These are phyloP conservation scores for Pseudophaeomoniella oleicola DNA, from an alignment of 2,329 filamentous ascomycete genomes.

Conservation along the genomic window DNA sequence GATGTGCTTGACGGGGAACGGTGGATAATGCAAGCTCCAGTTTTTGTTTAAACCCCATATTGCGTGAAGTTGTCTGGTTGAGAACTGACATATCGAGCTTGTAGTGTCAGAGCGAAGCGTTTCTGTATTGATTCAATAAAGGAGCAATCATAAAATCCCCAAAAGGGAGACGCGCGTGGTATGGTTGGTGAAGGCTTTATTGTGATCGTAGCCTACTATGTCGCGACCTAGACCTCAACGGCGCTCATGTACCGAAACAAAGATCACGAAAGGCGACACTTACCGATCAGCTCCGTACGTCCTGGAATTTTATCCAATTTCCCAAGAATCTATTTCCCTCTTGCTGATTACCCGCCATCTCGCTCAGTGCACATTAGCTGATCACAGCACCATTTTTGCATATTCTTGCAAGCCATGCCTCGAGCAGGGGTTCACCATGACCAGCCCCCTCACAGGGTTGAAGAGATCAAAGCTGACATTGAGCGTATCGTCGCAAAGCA, in stretches of 20 bases:
- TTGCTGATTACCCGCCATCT: not conserved
- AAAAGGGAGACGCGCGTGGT: too few relatives aligned
- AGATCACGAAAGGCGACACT: too few relatives aligned
- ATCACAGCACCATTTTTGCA: not conserved
- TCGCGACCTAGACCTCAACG: too few relatives aligned
- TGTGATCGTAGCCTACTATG: too few relatives aligned
- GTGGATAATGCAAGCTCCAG: not conserved
- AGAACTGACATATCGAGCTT: not conserved
- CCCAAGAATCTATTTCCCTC: too few relatives aligned
- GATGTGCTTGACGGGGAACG: not conserved
- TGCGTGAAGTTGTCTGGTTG: not conserved
- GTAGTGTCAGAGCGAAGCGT: not conserved
- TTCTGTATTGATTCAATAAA: too few relatives aligned
- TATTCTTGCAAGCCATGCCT: not conserved
- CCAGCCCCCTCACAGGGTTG: not conserved
- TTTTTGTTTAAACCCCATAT: not conserved
- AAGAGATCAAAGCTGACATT: not conserved
- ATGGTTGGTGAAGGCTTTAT: too few relatives aligned
- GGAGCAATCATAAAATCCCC: too few relatives aligned
- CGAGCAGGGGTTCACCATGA: not conserved
- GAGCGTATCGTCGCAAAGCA: not conserved
- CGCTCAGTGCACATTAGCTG: not conserved
- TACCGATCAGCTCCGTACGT: too few relatives aligned
- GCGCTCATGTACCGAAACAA: too few relatives aligned
- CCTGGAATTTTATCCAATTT: too few relatives aligned